Conservation (phyloP, 176 grass and related monocot species). For the Rhynchospora pubera region DNA sequence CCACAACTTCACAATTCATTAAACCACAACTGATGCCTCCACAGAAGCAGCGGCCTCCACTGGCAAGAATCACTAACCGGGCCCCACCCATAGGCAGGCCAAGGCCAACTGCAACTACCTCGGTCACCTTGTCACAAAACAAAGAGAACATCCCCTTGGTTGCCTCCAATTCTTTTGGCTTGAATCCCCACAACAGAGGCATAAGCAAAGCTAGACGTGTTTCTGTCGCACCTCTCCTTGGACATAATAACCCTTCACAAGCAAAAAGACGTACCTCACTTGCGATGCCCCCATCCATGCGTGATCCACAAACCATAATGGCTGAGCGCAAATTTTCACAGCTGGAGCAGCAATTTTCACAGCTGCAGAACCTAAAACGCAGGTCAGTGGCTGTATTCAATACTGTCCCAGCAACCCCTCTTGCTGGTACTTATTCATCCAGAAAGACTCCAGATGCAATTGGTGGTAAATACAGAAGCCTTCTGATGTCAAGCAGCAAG, state of each 20-base stretch:
- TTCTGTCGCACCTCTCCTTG: constrained; percentile 36
- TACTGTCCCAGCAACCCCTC: constrained; percentile 30
- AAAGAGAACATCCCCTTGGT: constrained; percentile 57
- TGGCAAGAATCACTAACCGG: constrained; percentile 45
- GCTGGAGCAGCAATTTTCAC: constrained; percentile 34
- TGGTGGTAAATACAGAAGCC: constrained; percentile 17
- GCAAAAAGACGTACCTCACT: constrained; percentile 65
- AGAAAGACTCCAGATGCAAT: constrained; percentile 45
- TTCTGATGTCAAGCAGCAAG: constrained; percentile 39
- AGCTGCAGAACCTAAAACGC: constrained; percentile 24
- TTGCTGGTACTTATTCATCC: not conserved
- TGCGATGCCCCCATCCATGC: constrained; percentile 33
- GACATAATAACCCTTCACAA: constrained; percentile 52
- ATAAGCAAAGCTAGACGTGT: constrained; percentile 56
- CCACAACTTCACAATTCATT: constrained; percentile 26
- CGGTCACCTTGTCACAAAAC: constrained; percentile 16
- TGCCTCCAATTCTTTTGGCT: constrained; percentile 19
- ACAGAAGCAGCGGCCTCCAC: constrained; percentile 42
- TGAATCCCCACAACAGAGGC: constrained; percentile 24
- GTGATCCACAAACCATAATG: constrained; percentile 26
- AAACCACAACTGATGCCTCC: constrained; percentile 60
- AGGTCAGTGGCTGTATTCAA: constrained; percentile 41
- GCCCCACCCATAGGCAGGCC: constrained; percentile 27
- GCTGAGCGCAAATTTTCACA: constrained; percentile 29
- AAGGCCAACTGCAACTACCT: constrained; percentile 34